Conservation (phyloP, 2,329 filamentous ascomycete species). For the Aspergillus sp. region DNA sequence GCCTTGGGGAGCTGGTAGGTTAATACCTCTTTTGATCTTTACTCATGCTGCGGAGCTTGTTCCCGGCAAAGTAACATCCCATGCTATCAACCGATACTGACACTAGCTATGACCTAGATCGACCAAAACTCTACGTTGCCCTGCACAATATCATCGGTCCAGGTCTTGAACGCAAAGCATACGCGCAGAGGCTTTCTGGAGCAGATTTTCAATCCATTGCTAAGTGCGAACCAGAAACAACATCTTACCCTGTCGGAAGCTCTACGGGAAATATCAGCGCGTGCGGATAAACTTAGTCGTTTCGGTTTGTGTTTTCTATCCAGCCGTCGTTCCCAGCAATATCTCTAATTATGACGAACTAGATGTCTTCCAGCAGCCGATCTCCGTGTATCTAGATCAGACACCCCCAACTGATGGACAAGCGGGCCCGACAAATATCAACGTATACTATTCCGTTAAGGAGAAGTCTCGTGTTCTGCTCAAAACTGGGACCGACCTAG, state of each 20-base stretch:
- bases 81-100: conserved; percentile 7
- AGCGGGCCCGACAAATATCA: conserved; percentile 67
- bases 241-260: conserved; percentile 80
- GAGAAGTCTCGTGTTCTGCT: conserved; percentile 83
- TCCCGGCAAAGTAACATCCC: not conserved
- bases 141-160: conserved; percentile 81
- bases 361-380: conserved; percentile 86
- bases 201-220: conserved; percentile 73
- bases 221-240: conserved; percentile 65
- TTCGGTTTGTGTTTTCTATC: conserved; percentile 63
- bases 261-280: conserved; percentile 67
- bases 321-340: not conserved
- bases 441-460: conserved; percentile 73
- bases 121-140: conserved; percentile 81
- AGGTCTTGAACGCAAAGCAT: conserved; percentile 76
- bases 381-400: conserved; percentile 79
- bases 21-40: not conserved
- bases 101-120: conserved; percentile 53
- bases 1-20: conserved; percentile 65
- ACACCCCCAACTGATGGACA: conserved; percentile 69
- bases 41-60: not conserved
- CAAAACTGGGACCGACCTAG: conserved; percentile 92
- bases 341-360: conserved; percentile 19
- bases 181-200: conserved; percentile 85
- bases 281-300: conserved; percentile 71